Conservation (phyloP, 176 grass and related monocot genomes). For the sorghum (Sorghum bicolor) region DNA sequence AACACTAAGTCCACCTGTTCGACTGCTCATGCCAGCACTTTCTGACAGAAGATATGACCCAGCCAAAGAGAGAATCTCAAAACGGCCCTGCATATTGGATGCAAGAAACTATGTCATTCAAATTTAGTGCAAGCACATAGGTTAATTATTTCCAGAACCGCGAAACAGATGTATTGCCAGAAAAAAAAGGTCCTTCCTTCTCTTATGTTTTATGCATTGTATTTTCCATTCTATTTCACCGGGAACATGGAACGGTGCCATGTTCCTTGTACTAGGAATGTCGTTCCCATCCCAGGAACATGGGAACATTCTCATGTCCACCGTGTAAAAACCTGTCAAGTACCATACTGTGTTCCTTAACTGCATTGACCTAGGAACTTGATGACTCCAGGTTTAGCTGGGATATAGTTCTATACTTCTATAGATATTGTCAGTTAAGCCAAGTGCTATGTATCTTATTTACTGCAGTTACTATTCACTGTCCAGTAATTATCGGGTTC, state of each 20-base stretch:
- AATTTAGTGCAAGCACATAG: not conserved
- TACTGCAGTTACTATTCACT: too few species aligned
- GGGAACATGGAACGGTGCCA: not conserved
- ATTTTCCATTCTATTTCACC: not conserved
- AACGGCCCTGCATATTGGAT: slow-evolving; percentile 44
- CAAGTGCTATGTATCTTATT: too few species aligned
- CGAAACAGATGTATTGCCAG: not conserved
- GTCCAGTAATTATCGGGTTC: too few species aligned
- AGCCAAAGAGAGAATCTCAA: slow-evolving; percentile 66
- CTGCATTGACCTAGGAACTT: not conserved
- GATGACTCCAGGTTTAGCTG: not conserved
- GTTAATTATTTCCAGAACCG: not conserved
- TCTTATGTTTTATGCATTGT: not conserved
- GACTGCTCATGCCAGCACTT: slow-evolving; percentile 38
- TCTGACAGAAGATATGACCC: slow-evolving; percentile 60
- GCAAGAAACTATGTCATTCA: not conserved
- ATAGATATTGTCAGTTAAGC: too few species aligned
- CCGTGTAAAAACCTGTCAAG: not conserved
- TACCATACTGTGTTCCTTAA: not conserved
- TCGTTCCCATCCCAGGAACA: not conserved
- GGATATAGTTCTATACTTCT: not conserved
- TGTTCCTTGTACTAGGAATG: not conserved
- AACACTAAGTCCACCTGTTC: slow-evolving; percentile 49
- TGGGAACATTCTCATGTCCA: not conserved
- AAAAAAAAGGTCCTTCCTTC: not conserved